Conservation (phyloP, 2,329 filamentous ascomycete species). For the Neonectria ditissima region DNA sequence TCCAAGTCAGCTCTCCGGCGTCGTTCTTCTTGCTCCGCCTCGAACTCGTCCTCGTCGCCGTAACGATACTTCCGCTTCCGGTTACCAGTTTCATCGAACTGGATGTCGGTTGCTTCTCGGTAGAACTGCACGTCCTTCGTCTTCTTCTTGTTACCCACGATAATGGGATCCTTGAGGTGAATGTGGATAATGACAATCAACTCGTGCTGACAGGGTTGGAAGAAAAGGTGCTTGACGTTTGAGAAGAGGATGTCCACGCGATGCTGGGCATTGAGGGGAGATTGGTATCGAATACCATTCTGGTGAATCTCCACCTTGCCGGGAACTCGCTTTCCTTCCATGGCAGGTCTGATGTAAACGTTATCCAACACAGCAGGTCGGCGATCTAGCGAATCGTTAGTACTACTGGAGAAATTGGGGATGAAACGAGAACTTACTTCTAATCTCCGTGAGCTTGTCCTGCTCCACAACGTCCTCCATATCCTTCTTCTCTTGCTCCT, state of each 20-base stretch:
- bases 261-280: constrained; percentile 81
- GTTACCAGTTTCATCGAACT: constrained; percentile 98
- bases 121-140: constrained; percentile 99
- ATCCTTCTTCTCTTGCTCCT: constrained; percentile 98
- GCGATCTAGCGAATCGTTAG: constrained; percentile 75
- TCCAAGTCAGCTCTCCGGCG: constrained; percentile 91
- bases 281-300: constrained; percentile 96
- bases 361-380: constrained; percentile 91
- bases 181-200: constrained; percentile 98
- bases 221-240: constrained; percentile 98
- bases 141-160: constrained; percentile 97
- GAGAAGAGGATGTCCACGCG: constrained; percentile 95
- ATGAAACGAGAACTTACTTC: constrained; percentile 71
- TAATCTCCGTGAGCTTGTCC: constrained; percentile 94
- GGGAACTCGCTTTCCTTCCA: constrained; percentile 96
- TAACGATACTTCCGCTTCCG: constrained; percentile 97
- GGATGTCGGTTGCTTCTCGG: constrained; percentile 96
- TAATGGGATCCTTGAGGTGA: constrained; percentile 96
- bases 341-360: constrained; percentile 92
- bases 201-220: constrained; percentile 96
- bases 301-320: constrained; percentile 98
- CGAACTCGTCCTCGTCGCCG: constrained; percentile 98
- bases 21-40: constrained; percentile 97
- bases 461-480: constrained; percentile 99
- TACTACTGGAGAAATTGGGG: not conserved